Base-by-base conservation (phyloP, 345 rosid species). In the Adansonia digitata region DNA sequence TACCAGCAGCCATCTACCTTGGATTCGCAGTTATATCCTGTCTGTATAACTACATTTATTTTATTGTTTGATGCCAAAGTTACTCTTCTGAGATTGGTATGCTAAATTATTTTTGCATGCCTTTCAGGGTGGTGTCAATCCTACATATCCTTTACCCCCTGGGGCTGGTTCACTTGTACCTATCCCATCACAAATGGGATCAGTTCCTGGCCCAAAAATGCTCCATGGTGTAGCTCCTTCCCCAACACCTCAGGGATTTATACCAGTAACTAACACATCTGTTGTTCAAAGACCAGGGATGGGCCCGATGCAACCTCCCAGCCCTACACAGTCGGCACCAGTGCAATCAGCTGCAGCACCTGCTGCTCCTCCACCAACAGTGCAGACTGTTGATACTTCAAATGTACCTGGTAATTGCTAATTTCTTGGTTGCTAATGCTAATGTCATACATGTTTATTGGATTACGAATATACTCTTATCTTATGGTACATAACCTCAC, bases 381-480 rank as follows among this genome's bases (percentile, higher is more conserved):
- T 92, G 64, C 98, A 93, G 85, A 92, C 94, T 13, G 98, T 83
- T 48, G 91, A 93, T 81, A 92, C 94, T 65, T 86, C 94, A 76
- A 93, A 82, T 59, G 95, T 92, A 37, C 97, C 97, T 75, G 97
- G 99, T 96, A 83, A 77, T 71, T 79, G 59, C 59, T 72, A 64
- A 29, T 31, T 64, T 64, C 60, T 68, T 56, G 5, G 34, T 34
- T 76, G 39, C 7, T 17, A 42, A 56, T 39, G 53, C 8, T 18
- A 40, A 69, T 20, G 29, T 73, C 35, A 56, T 15, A 37, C 59
- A n/a, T 61, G 31, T 79, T 55, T 59, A 60, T 67, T 42, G 70
- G 66, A 46, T 78, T 31, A 20, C 31, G 31, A n/a, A 48, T 22
- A 13, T 17, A 7, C 51, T 40, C 9, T n/a, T 12, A 42, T 24